Evolutionary conservation across 2,329 filamentous ascomycete genomes (phyloP).

Genomic region (Juglanconis juglandina): DNA sequence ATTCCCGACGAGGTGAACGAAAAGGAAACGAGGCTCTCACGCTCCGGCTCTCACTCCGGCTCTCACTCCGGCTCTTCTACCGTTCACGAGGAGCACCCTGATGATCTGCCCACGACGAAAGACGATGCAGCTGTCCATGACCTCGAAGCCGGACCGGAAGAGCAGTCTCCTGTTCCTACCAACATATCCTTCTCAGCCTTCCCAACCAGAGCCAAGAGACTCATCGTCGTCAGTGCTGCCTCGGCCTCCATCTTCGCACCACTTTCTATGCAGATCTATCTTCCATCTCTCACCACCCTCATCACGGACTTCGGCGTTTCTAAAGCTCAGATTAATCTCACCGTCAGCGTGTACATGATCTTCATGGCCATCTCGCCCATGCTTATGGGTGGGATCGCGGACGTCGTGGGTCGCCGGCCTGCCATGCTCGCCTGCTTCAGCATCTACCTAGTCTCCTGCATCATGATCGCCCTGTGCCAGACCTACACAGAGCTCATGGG

Average conservation of each 20-base stretch:
- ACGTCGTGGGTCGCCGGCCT: slow-evolving; percentile 50
- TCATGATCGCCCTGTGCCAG: slow-evolving; percentile 48
- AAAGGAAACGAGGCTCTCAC: background rate
- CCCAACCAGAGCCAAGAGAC: slow-evolving; percentile 36
- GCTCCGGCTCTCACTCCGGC: background rate
- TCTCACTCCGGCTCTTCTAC: slow-evolving; percentile 7
- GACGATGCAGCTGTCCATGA: background rate
- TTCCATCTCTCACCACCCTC: slow-evolving; percentile 48
- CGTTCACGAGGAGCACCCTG: background rate
- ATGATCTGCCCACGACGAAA: background rate
- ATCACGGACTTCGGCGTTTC: slow-evolving; percentile 46
- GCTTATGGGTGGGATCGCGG: slow-evolving; percentile 46
- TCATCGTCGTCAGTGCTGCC: slow-evolving; percentile 37
- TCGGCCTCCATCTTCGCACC: slow-evolving; percentile 42
- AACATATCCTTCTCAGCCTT: slow-evolving; percentile 34
- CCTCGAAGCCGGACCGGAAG: slow-evolving; percentile 1
- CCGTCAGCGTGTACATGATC: slow-evolving; percentile 55
- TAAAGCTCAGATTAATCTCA: slow-evolving; percentile 43
- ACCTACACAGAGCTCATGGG: slow-evolving; percentile 49
- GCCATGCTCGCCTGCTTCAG: slow-evolving; percentile 51
- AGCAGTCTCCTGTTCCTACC: background rate
- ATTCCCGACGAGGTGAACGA: background rate
- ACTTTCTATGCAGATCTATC: slow-evolving; percentile 49
- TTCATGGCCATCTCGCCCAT: slow-evolving; percentile 58
- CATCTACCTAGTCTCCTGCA: slow-evolving; percentile 51